phyloP scores from a whole-genome alignment of 2,329 filamentous ascomycete genomes.

The Colletotrichum endophyticum region DNA sequence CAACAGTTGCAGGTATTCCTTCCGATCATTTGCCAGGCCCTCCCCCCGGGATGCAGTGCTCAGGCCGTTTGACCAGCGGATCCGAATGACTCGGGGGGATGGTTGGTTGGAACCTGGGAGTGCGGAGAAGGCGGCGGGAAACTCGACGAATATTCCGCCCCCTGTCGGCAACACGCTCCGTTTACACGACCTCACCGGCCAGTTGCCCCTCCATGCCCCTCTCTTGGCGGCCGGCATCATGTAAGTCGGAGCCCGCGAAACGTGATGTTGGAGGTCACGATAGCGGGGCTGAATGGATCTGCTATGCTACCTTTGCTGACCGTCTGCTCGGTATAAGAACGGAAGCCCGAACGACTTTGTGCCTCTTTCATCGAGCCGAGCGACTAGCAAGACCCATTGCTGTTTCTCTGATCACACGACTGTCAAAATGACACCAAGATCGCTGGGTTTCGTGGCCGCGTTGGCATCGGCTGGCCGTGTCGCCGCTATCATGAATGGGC shows the following conservation, averaged over 20 bases:
- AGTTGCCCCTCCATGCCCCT: constrained; percentile 10
- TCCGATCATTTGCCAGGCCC: neutral
- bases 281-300: neutral
- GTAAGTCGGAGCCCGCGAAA: neutral
- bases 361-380: neutral
- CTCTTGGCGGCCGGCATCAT: constrained; percentile 7
- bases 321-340: constrained; percentile 1
- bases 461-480: constrained; percentile 10
- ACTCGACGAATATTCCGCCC: constrained; percentile 9
- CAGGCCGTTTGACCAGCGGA: neutral
- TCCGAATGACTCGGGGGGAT: constrained; percentile 5
- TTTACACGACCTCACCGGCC: neutral
- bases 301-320: neutral
- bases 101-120: neutral
- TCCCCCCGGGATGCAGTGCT: neutral
- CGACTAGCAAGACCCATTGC: neutral
- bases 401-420: neutral
- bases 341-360: neutral
- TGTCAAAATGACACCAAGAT: neutral
- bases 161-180: neutral
- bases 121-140: constrained; percentile 15
- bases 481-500: constrained; percentile 20
- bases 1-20: neutral
- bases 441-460: neutral
- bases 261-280: neutral